phyloP scores from a whole-genome alignment of 176 grass and related monocot genomes.

The Musa acuminata region DNA sequence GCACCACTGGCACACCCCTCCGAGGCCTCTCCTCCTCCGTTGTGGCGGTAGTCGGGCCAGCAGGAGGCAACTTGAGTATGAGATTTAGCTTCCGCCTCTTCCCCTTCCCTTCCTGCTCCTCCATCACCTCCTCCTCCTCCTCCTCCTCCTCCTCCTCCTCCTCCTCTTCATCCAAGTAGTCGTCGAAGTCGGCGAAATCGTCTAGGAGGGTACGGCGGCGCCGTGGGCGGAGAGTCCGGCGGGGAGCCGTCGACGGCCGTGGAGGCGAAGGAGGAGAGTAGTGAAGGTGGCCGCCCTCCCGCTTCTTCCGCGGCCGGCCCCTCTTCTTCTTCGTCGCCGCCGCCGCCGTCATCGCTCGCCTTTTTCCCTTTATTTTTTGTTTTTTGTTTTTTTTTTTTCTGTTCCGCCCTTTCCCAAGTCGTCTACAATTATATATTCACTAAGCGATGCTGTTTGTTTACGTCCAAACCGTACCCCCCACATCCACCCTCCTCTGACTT shows the following conservation, averaged over 20 bases:
- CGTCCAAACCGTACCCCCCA: too few relatives aligned
- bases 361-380: constrained; percentile 5
- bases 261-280: not conserved
- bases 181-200: constrained; percentile 28
- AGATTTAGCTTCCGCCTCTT: constrained; percentile 75
- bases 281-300: not conserved
- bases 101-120: constrained; percentile 3
- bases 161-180: constrained; percentile 37
- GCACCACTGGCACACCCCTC: not conserved
- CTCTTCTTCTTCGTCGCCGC: constrained; percentile 45
- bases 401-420: not conserved
- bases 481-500: too few relatives aligned
- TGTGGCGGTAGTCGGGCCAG: constrained; percentile 13
- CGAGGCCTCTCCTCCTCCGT: not conserved
- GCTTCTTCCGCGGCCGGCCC: constrained; percentile 29
- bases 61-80: constrained; percentile 50
- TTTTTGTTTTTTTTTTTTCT: constrained; percentile 16
- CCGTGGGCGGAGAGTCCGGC: constrained; percentile 28
- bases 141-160: constrained; percentile 33
- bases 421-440: not conserved
- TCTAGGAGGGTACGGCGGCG: constrained; percentile 32
- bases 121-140: constrained; percentile 7
- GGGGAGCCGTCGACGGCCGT: constrained; percentile 20
- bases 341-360: constrained; percentile 29
- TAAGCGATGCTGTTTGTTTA: too few relatives aligned